Base-by-base conservation (phyloP, 2,329 filamentous ascomycete genomes). In the Tolypocladium cylindrosporum region DNA sequence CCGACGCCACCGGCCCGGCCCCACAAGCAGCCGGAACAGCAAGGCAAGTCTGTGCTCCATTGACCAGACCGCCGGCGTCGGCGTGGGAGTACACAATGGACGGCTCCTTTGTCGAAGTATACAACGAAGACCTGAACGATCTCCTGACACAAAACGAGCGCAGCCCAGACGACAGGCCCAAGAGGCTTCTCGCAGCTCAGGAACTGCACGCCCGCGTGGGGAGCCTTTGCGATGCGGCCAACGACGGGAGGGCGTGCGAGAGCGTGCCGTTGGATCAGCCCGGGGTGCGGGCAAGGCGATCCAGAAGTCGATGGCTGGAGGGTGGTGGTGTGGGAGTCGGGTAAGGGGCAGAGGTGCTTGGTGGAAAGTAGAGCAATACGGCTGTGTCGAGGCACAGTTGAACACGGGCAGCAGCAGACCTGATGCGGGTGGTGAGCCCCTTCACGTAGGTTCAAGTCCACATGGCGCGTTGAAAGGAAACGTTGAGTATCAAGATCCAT, bases 61-160 rank as follows among this genome's bases (percentile, higher is more conserved):
- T 2, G 24, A 24, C 21, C 21, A 24, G 21, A 24, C 21, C 21
- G 21, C 21, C 21, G 21, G 21, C 21, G 21, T 24, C 21, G 21
- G n/a, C 92, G 31, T 99, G 94, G 94, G 83, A 81, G 45, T 99
- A 99, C 73, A 88, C 82, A 0, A 96, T 99, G 85, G 90, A 96
- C 69, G 94, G 94, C 8, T 92, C 87, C 58, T 99, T 99, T 68
- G 86, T 97, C 16, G 94, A 99, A 69, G 94, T 99, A 7, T 99
- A 99, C 82, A 97, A 99, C 62, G 94, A 99, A 70, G 94, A 95
- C 61, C 81, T 99, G 62, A 91, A 97, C 69, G 94, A 99, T 70
- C 75, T 99, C 16, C 81, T 99, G 14, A 75, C 76, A 0, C 73
- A 79, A 1, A 71, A 70, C 51, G 72, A 77, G 3, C 83, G 87